Conservation (phyloP, 225 moss, liverwort and hornwort species). For the Thuidium tamariscinum region DNA sequence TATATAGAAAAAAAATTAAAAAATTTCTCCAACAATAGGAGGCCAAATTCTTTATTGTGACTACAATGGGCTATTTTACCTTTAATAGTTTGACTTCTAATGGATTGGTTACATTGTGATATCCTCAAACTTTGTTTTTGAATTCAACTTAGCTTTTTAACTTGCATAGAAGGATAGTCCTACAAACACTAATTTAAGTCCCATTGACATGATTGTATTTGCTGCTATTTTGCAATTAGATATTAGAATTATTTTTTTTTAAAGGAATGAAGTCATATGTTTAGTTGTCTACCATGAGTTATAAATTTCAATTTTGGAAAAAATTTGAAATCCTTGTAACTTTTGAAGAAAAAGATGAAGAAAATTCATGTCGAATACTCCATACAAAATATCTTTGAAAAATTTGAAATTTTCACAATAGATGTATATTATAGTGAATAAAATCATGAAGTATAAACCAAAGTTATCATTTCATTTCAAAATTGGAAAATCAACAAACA, state of each 20-base stretch:
- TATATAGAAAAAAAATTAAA: too few relatives aligned
- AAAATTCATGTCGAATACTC: background rate
- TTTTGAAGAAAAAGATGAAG: background rate
- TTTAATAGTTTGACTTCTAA: background rate
- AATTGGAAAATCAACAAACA: background rate
- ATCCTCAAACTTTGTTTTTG: accelerated
- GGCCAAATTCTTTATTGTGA: too few relatives aligned
- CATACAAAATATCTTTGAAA: background rate
- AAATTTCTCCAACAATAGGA: too few relatives aligned
- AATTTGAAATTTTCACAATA: accelerated
- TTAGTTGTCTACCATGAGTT: background rate
- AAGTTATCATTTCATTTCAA: accelerated
- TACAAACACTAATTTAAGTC: background rate
- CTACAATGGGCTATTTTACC: too few relatives aligned
- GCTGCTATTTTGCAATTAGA: background rate
- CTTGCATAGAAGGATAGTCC: accelerated
- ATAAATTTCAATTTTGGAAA: background rate
- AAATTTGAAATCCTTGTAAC: background rate
- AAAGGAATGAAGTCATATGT: too few relatives aligned
- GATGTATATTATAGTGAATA: background rate
- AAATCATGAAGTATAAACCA: background rate
- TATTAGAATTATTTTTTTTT: background rate
- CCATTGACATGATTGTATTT: accelerated
- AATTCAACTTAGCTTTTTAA: background rate
- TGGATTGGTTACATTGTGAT: accelerated